Conservation (phyloP, 495 filamentous ascomycete species). For the Lasiosphaeriaceae sp. region DNA sequence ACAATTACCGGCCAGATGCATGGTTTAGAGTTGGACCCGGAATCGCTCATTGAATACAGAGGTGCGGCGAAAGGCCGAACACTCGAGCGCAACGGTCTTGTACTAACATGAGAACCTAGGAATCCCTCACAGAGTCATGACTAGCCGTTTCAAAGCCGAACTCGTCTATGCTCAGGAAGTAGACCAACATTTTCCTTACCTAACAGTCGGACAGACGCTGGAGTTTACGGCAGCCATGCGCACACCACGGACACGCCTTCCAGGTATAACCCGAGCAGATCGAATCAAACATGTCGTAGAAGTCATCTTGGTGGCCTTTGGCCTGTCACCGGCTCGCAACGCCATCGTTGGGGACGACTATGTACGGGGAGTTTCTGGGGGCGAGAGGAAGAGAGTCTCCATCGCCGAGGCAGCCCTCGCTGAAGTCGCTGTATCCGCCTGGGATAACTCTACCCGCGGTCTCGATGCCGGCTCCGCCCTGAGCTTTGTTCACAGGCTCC, state of each 20-base stretch:
- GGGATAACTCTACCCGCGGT: too few relatives aligned
- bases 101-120: too few relatives aligned
- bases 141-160: too few relatives aligned
- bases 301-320: slow-evolving; percentile 76
- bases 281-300: slow-evolving; percentile 71
- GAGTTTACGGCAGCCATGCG: slow-evolving; percentile 68
- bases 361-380: slow-evolving; percentile 73
- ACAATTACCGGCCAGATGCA: slow-evolving; percentile 73
- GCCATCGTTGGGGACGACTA: slow-evolving; percentile 78
- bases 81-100: too few relatives aligned
- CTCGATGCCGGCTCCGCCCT: too few relatives aligned
- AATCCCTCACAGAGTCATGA: too few relatives aligned
- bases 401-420: slow-evolving; percentile 70
- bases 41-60: too few relatives aligned
- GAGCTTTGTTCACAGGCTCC: too few relatives aligned
- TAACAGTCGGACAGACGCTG: slow-evolving; percentile 75
- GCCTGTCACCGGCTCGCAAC: slow-evolving; percentile 70
- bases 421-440: slow-evolving; percentile 67
- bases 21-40: slow-evolving; percentile 64
- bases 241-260: too few relatives aligned
- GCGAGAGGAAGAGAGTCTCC: slow-evolving; percentile 78
- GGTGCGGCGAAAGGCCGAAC: too few relatives aligned
- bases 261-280: too few relatives aligned
- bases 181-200: slow-evolving; percentile 78
- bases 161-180: slow-evolving; percentile 77